Conservation (phyloP, 768 basidiomycete genomes). For the Hygrophoropsis aurantiaca region DNA sequence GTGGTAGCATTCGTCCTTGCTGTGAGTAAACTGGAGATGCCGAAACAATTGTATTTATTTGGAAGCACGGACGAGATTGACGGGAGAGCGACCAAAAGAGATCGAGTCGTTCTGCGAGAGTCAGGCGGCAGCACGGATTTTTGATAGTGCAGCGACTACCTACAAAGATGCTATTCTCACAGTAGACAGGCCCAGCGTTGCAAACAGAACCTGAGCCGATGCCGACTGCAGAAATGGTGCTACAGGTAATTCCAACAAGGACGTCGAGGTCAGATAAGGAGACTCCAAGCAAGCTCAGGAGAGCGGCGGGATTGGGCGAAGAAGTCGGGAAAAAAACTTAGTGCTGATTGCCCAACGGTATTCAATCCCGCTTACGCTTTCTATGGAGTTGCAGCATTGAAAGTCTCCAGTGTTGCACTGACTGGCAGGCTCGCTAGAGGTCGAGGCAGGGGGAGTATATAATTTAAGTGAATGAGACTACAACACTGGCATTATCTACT, state of each 20-base stretch:
- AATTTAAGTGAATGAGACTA: neutral
- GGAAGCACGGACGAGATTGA: no score
- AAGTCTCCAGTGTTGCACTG: constrained; percentile 10
- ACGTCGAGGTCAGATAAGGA: neutral
- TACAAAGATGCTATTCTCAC: neutral
- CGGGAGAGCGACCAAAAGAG: constrained; percentile 16
- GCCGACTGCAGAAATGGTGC: constrained; percentile 5
- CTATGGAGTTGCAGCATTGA: constrained; percentile 12
- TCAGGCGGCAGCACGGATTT: neutral
- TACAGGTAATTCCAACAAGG: constrained; percentile 5
- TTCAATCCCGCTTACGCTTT: neutral
- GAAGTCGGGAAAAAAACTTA: constrained; percentile 1
- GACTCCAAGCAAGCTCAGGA: neutral
- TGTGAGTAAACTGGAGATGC: no score
- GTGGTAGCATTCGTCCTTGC: no score
- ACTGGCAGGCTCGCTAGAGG: neutral
- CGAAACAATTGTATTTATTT: no score
- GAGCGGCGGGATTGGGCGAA: neutral
- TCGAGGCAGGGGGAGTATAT: neutral
- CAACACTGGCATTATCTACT: neutral
- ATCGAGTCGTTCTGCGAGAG: constrained; percentile 7
- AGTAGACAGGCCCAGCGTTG: constrained; percentile 6
- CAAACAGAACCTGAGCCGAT: constrained; percentile 1
- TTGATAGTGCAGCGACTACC: neutral
- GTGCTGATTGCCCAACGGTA: neutral